Evolutionary conservation across 805 yeast species (phyloP), one percentile per base, ranked within the genome.

Genomic region (Candida stauntonica): DNA sequence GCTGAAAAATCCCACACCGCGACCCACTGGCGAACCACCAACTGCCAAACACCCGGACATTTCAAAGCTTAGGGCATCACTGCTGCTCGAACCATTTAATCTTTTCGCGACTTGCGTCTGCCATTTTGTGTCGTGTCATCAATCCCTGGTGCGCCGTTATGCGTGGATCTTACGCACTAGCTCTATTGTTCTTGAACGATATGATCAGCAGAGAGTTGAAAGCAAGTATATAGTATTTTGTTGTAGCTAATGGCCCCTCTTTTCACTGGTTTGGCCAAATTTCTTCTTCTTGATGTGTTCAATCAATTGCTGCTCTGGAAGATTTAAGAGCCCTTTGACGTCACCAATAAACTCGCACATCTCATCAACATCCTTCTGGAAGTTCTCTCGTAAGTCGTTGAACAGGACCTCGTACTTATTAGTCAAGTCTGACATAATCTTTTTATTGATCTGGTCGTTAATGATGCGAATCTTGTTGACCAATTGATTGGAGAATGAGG

Each of bases 291-390:
- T 48, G 39, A 63, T 62, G 33, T 53, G 51, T 8, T 50, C 42
- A 11, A 58, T 33, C 26, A 65, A 43, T 41, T 64, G 55, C 7
- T 59, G 54, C 37, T 66, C 68, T 1, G 69, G 60, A 1, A 64
- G 46, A 38, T 59, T 56, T 28, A 66, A 46, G 49, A 65, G 44
- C 9, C 61, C 59, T 38, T 57, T 57, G 13, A 66, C 59, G 17
- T 63, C 68, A 3, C 52, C 47, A 21, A 65, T 52, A 32, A 62
- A 63, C 2, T 46, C 51, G 29, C 62, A 46, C 56, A 66, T 62
- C 26, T 63, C 61, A 30, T 58, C 57, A n/a, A 66, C 61, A 41
- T 66, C 71, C 27, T 45, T 52, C 24, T 60, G 58, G 39, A 66
- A 66, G 19, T 54, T 60, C 2, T 24, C 39, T 42, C 60, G 63